These are phyloP conservation scores for Chalciporus piperatus DNA, from an alignment of 768 basidiomycete genomes.

Conservation along the genomic window DNA sequence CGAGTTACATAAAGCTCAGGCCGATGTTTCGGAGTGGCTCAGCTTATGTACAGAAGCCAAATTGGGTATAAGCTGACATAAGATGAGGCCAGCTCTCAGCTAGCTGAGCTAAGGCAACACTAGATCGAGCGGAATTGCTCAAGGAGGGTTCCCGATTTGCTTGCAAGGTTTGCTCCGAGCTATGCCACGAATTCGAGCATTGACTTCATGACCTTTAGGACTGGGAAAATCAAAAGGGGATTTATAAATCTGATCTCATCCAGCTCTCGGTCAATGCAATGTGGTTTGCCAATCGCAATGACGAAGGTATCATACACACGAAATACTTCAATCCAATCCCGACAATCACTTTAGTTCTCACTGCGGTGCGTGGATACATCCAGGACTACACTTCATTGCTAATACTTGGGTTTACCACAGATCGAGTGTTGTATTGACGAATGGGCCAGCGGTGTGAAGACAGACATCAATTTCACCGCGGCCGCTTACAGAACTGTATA, in stretches of 20 bases:
- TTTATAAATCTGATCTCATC: slow-evolving; percentile 26
- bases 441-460: slow-evolving; percentile 8
- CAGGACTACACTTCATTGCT: not conserved
- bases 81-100: too few relatives aligned
- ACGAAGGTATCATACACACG: slow-evolving; percentile 23
- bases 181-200: too few relatives aligned
- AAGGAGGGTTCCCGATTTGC: slow-evolving; percentile 5
- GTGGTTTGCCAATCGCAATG: slow-evolving; percentile 26
- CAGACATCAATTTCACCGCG: slow-evolving; percentile 6
- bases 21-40: too few relatives aligned
- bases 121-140: not conserved
- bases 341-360: slow-evolving; percentile 2
- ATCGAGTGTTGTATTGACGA: slow-evolving; percentile 14
- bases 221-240: slow-evolving; percentile 9
- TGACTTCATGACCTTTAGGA: not conserved
- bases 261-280: slow-evolving; percentile 22
- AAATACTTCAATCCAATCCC: slow-evolving; percentile 23
- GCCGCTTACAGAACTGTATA: slow-evolving; percentile 5
- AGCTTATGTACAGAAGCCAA: too few relatives aligned
- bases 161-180: not conserved
- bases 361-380: not conserved
- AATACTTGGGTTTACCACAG: not conserved
- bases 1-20: too few relatives aligned
- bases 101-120: too few relatives aligned
- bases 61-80: too few relatives aligned